Percentiles rank a stretch among this genome's conserved stretches.
phyloP scores from a whole-genome alignment of 1,284 basidiomycete genomes.

The Thelephora terrestris region DNA sequence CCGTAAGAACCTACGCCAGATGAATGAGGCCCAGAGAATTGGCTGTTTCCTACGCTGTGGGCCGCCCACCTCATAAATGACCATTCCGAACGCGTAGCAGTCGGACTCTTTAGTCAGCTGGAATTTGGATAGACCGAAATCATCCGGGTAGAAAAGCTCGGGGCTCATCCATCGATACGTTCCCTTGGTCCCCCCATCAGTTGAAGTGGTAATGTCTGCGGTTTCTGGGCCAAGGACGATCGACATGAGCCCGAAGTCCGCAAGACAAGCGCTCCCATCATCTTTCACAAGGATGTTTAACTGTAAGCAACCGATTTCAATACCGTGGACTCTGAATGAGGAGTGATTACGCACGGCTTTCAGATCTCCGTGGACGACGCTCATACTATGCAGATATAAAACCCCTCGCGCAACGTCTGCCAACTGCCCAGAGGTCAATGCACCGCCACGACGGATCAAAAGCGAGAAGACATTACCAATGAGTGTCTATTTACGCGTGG shows the following conservation, averaged over 20 bases:
- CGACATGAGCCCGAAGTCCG: constrained; percentile 20
- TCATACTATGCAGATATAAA: constrained; percentile 2
- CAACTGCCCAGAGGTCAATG: neutral
- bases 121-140: too few species aligned
- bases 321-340: neutral
- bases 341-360: neutral
- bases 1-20: too few species aligned
- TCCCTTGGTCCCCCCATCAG: neutral
- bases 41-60: too few species aligned
- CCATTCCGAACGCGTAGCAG: too few species aligned
- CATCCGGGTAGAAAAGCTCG: neutral
- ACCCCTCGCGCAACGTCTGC: constrained; percentile 2
- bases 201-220: neutral
- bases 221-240: neutral
- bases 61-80: too few species aligned
- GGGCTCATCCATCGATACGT: neutral
- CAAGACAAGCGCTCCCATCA: constrained; percentile 14
- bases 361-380: constrained; percentile 5
- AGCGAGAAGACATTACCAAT: constrained; percentile 5
- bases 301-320: constrained; percentile 6
- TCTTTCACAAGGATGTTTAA: constrained; percentile 21
- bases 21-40: too few species aligned
- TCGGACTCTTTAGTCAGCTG: too few species aligned
- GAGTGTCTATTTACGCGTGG: constrained; percentile 5
- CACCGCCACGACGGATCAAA: too few species aligned